Evolutionary conservation across 768 basidiomycete species (phyloP).

Genomic region (Suillus weaverae): DNA sequence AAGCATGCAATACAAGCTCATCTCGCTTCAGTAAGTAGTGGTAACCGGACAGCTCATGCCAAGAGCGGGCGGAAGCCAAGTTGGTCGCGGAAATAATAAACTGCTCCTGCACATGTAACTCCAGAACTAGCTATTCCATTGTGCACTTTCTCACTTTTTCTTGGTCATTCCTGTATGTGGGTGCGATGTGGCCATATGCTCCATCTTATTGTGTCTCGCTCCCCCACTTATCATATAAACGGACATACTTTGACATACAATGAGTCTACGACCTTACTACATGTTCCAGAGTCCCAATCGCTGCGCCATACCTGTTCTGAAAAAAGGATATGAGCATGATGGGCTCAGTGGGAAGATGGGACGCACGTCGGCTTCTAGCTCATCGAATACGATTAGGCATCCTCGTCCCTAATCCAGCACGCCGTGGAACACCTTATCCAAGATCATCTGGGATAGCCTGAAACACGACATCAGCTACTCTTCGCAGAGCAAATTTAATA

Average conservation of each 20-base stretch:
- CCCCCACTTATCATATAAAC: too few relatives aligned
- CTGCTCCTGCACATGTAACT: too few relatives aligned
- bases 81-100: too few relatives aligned
- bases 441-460: conserved; percentile 96
- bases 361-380: conserved; percentile 82
- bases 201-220: too few relatives aligned
- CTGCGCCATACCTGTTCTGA: conserved; percentile 85
- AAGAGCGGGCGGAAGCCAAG: too few relatives aligned
- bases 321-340: neutral
- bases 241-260: conserved; percentile 77
- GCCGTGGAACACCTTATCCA: conserved; percentile 91
- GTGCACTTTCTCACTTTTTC: too few relatives aligned
- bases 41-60: too few relatives aligned
- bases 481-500: conserved; percentile 2
- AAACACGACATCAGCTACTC: conserved; percentile 8
- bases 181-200: too few relatives aligned
- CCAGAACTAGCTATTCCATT: too few relatives aligned
- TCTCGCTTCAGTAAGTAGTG: too few relatives aligned
- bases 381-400: conserved; percentile 87
- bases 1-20: too few relatives aligned
- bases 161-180: too few relatives aligned
- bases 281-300: conserved; percentile 86
- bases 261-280: conserved; percentile 94
- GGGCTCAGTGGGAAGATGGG: neutral
- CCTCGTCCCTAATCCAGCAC: conserved; percentile 97